Conservation (phyloP, 768 basidiomycete genomes). For the Suillus clintonianus region DNA sequence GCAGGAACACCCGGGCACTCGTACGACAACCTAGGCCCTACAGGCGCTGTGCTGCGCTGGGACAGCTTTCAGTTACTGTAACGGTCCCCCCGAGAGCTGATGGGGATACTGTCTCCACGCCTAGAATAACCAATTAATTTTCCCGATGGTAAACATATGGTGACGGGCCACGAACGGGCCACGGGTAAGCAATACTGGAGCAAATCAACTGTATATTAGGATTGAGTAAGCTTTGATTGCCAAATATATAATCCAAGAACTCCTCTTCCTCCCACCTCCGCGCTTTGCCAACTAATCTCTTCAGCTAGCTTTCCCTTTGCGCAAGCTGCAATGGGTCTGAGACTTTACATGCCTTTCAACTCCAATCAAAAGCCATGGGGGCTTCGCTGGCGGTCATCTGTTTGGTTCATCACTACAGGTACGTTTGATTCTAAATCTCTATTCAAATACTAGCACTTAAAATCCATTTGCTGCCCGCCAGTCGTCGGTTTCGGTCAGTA, state of each 20-base stretch:
- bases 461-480: slow-evolving; percentile 11
- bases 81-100: too few species aligned
- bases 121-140: neutral
- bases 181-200: too few species aligned
- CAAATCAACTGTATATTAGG: neutral
- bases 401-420: slow-evolving; percentile 55
- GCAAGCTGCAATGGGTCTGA: neutral
- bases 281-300: neutral
- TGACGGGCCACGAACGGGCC: too few species aligned
- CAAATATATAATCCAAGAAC: slow-evolving; percentile 3
- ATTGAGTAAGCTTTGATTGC: slow-evolving; percentile 1
- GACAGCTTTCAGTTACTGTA: neutral
- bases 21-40: neutral
- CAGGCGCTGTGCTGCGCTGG: neutral
- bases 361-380: slow-evolving; percentile 39
- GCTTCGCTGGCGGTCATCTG: slow-evolving; percentile 58
- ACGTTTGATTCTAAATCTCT: slow-evolving; percentile 3
- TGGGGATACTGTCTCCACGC: neutral
- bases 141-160: too few species aligned
- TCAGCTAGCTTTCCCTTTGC: slow-evolving; percentile 12
- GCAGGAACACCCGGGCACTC: neutral
- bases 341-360: neutral
- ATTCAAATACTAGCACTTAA: neutral
- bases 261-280: neutral
- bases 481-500: slow-evolving; percentile 53